Conservation (phyloP, 495 filamentous ascomycete species). For the Barbatosphaeria neglecta region DNA sequence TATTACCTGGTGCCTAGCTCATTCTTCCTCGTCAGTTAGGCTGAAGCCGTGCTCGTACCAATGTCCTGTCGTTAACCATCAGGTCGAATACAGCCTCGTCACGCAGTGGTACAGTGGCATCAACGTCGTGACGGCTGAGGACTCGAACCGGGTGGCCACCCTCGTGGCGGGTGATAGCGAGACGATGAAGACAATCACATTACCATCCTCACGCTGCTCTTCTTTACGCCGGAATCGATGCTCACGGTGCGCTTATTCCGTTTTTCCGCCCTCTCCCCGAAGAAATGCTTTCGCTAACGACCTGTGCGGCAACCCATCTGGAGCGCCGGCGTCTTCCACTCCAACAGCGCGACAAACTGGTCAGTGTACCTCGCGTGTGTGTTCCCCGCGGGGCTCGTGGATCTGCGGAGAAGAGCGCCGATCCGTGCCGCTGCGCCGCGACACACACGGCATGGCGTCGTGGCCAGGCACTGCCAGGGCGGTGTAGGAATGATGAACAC, state of each 20-base stretch:
- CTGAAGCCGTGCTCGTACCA: neutral
- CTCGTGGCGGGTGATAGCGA: neutral
- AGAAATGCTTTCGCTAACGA: neutral
- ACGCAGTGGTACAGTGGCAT: slow-evolving; percentile 1
- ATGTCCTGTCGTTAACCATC: neutral
- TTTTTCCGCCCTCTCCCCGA: neutral
- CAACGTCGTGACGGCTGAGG: slow-evolving; percentile 1
- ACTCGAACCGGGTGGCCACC: neutral
- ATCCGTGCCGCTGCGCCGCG: neutral
- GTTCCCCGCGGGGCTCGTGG: neutral
- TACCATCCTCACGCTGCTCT: slow-evolving; percentile 2
- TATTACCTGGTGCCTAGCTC: too few relatives aligned
- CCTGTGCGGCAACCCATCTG: neutral
- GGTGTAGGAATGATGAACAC: too few relatives aligned
- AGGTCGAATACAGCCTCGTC: neutral
- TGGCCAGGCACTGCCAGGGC: neutral
- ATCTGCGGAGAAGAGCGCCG: neutral
- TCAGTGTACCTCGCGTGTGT: neutral
- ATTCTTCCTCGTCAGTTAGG: neutral
- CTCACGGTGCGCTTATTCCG: slow-evolving; percentile 1
- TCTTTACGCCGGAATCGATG: slow-evolving; percentile 1
- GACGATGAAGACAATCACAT: slow-evolving; percentile 5
- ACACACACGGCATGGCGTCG: neutral
- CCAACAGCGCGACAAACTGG: neutral
- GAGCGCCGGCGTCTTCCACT: neutral